Conservation (phyloP, 352 stramenopile genomes). For the Pythium scleroteichum region DNA sequence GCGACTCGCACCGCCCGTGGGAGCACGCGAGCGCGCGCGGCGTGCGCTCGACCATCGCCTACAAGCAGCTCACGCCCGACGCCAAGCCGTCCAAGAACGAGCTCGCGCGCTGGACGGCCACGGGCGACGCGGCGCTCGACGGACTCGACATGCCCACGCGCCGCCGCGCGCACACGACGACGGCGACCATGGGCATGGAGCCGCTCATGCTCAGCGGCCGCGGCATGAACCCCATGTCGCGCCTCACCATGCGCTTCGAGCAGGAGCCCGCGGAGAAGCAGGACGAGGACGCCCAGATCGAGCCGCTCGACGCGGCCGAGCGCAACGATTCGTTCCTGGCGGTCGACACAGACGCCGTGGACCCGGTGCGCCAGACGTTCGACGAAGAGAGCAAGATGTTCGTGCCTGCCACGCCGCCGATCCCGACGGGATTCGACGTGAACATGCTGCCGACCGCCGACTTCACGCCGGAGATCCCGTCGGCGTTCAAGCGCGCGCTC, state of each 20-base stretch:
- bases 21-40: conserved; percentile 16
- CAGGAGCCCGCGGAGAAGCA: conserved; percentile 17
- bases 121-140: conserved; percentile 15
- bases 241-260: conserved; percentile 44
- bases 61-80: conserved; percentile 25
- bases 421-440: conserved; percentile 45
- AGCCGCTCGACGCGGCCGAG: conserved; percentile 24
- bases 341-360: conserved; percentile 48
- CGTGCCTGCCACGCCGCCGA: conserved; percentile 46
- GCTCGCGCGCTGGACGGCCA: conserved; percentile 19
- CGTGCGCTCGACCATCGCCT: conserved; percentile 40
- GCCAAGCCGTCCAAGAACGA: conserved; percentile 11
- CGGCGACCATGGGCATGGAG: conserved; percentile 25
- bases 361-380: conserved; percentile 46
- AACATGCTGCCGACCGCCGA: conserved; percentile 47
- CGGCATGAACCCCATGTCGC: conserved; percentile 48
- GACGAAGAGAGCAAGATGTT: conserved; percentile 42
- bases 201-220: conserved; percentile 24
- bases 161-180: conserved; percentile 51
- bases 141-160: conserved; percentile 26
- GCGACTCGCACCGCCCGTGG: conserved; percentile 13
- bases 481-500: conserved; percentile 13
- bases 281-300: not conserved
- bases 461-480: conserved; percentile 42
- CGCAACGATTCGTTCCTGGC: conserved; percentile 53